These are phyloP conservation scores for Emericellopsis terricola DNA, from an alignment of 495 filamentous ascomycete genomes.

Conservation along the genomic window DNA sequence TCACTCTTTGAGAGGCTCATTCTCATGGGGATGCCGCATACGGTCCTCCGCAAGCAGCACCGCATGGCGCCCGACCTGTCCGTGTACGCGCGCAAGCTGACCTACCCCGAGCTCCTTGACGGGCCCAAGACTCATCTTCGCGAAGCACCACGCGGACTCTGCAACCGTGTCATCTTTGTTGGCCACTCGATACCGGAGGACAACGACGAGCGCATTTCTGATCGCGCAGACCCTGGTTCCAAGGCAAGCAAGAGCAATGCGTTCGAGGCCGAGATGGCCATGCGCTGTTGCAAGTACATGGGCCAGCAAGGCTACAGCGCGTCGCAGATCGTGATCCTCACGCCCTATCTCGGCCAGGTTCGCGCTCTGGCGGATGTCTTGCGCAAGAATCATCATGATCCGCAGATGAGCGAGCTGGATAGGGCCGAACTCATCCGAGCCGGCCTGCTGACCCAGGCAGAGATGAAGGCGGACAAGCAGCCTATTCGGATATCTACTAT, in stretches of 20 bases:
- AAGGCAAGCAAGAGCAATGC: conserved; percentile 41
- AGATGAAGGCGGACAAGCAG: conserved; percentile 30
- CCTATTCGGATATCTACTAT: conserved; percentile 47
- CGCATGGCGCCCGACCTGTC: conserved; percentile 61
- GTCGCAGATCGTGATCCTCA: conserved; percentile 48
- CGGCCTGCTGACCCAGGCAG: conserved; percentile 38
- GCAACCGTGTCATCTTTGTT: conserved; percentile 44
- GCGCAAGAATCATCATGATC: conserved; percentile 29
- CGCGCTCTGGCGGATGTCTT: conserved; percentile 35
- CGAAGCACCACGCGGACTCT: conserved; percentile 36
- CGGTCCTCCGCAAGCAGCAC: conserved; percentile 42
- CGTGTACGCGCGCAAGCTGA: conserved; percentile 33
- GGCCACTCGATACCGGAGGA: conserved; percentile 40
- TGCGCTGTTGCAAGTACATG: conserved; percentile 52
- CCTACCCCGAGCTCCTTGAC: conserved; percentile 48
- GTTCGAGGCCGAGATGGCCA: conserved; percentile 49
- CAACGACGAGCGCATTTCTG: conserved; percentile 18
- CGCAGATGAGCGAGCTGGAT: conserved; percentile 54
- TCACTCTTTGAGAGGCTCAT: conserved; percentile 62
- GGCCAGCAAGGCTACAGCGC: conserved; percentile 61
- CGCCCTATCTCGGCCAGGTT: conserved; percentile 59
- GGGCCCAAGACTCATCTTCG: conserved; percentile 31
- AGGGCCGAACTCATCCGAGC: conserved; percentile 46
- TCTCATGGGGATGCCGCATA: conserved; percentile 31
- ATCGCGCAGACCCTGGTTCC: conserved; percentile 30